Base-by-base conservation (phyloP, 2,329 filamentous ascomycete genomes). In the Leptographium radiaticola region DNA sequence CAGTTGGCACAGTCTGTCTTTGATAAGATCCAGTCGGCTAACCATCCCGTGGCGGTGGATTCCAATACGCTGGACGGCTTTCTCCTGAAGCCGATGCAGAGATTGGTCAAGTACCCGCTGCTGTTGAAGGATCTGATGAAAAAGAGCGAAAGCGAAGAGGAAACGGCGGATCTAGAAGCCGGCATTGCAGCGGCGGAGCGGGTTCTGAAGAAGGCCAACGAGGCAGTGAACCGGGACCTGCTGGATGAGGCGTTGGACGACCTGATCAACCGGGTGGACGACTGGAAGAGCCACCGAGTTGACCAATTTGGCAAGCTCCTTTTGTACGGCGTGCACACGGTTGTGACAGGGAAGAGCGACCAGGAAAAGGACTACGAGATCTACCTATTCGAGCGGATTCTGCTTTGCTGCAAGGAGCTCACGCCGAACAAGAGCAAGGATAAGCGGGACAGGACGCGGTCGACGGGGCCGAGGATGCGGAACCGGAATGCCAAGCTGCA, bases 341-440 rank as follows among this genome's bases (percentile, higher is more conserved):
- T 98, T 43, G 75, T 95, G 36, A 97, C 95, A 30, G 85, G 84
- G 61, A 86, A 87, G 69, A 94, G 84, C 64, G 91, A 96, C 57
- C 84, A 88, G 62, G 90, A 95, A 71, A 86, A 91, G 76, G 90
- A 96, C 87, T 98, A 97, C 67, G 91, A 95, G 68, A 94, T 98
- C 57, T 98, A 95, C 69, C 82, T 98, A 34, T 98, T 98, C 67
- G 88, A 97, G 67, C 87, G 82, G 65, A 98, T 98, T 55, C 74
- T 98, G 45, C 79, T 98, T 36, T 97, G 93, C 68, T 97, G 93
- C 79, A 98, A 97, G 73, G 93, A 97, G 65, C 78, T 93, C 52
- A 86, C 89, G 54, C 81, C 87, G 13, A 89, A 84, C 67, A 96
- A 96, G 72, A 75, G 68, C 66, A 89, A 86, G 66, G 87, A 89